phyloP scores from a whole-genome alignment of 1,284 basidiomycete genomes.

The Leccinum subrobustum region DNA sequence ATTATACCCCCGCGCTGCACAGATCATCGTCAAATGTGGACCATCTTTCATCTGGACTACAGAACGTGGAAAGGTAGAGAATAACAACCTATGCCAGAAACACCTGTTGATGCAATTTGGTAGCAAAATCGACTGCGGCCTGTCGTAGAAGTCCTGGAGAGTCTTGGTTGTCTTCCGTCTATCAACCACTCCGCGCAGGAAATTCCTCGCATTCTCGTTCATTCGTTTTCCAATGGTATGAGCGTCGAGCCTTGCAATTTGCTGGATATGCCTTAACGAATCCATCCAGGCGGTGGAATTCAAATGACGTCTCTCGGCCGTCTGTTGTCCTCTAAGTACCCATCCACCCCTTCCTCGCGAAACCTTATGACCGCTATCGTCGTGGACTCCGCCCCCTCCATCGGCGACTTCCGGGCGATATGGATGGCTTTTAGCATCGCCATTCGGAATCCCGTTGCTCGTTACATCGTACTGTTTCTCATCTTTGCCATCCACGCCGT shows the following conservation, averaged over 20 bases:
- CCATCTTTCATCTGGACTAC: conserved; percentile 41
- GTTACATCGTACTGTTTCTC: conserved; percentile 23
- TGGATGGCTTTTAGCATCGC: conserved; percentile 41
- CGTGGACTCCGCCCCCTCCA: conserved; percentile 52
- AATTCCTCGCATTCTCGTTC: conserved; percentile 41
- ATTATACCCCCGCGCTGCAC: conserved; percentile 48
- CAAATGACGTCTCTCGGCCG: conserved; percentile 41
- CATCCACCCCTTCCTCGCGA: conserved; percentile 11
- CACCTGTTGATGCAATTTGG: background rate
- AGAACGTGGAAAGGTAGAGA: conserved; percentile 34
- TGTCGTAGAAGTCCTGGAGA: conserved; percentile 40
- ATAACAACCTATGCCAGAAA: background rate
- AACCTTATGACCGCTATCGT: conserved; percentile 39
- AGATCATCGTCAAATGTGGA: conserved; percentile 45
- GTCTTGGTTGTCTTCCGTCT: conserved; percentile 38
- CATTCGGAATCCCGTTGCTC: conserved; percentile 38
- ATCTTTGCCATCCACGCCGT: conserved; percentile 27
- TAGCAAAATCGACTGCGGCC: conserved; percentile 38
- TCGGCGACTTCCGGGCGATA: conserved; percentile 29
- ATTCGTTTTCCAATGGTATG: conserved; percentile 57
- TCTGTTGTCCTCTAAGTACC: conserved; percentile 34
- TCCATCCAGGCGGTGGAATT: conserved; percentile 44
- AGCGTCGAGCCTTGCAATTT: background rate
- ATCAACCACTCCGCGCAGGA: background rate
- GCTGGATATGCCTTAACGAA: background rate